Base-by-base conservation (phyloP, 805 yeast genomes). In the Metschnikowia matae region DNA sequence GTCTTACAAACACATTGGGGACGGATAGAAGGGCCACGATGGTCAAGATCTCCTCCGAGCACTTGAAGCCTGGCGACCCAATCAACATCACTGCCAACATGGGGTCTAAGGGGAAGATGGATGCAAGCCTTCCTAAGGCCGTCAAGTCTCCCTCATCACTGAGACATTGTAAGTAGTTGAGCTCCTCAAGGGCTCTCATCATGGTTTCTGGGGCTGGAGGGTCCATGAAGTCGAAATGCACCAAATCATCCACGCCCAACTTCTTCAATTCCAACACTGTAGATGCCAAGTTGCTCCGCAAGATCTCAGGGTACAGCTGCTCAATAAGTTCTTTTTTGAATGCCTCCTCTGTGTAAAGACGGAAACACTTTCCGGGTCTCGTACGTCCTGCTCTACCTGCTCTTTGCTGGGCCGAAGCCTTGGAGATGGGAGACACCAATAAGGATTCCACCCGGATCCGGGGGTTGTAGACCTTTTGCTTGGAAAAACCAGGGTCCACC, bases 311-410 rank as follows among this genome's bases (percentile, higher is more conserved):
- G 63, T 92, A 89, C 61, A 95, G 87, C 67, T 95, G 98, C 63
- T 92, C 97, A 55, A 89, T 87, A 62, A 92, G 77, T 67, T 94
- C 98, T 65, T 88, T 87, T 64, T 89, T 83, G 77, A 89, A 92
- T 1, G 98, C 97, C 62, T 90, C 97, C 66, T 94, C 97, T 0
- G 99, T 94, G 72, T 92, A 92, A 48, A 92, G 76, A 64, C 99
- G 80, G 80, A 92, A 92, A 71, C 97, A 92, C 69, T 94, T 92
- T 65, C 99, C 99, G 14, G 98, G 97, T 63, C 96, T 82, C 6
- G 97, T 92, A 82, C 99, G 92, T 74, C 99, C 99, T 49, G 99
- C 99, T 80, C 99, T 88, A 80, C 99, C 99, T 34, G 98, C 98
- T 70, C 99, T 83, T 71, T 92, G 99, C 71, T 92, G 97, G 1